A percentile compares a stretch with the other conserved stretches of the same genome.
phyloP scores from a whole-genome alignment of 2,329 filamentous ascomycete species.

The Colletotrichum viniferum region DNA sequence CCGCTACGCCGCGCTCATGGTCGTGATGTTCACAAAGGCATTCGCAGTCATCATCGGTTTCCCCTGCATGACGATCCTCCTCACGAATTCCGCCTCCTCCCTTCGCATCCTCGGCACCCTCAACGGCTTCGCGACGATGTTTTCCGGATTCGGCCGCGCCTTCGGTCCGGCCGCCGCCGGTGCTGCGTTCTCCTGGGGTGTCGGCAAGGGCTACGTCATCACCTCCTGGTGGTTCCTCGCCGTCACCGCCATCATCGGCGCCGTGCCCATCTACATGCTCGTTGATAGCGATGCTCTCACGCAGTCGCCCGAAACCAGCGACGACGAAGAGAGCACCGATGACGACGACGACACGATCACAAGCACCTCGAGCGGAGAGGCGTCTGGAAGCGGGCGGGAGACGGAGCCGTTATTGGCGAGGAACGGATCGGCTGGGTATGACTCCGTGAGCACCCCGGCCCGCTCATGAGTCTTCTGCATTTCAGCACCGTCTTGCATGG shows the following conservation, averaged over 20 bases:
- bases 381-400: neutral
- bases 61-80: constrained; percentile 85
- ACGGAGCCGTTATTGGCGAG: constrained; percentile 8
- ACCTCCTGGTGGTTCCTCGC: constrained; percentile 83
- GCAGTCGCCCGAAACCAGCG: constrained; percentile 32
- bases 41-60: constrained; percentile 83
- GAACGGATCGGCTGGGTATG: neutral
- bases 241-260: constrained; percentile 65
- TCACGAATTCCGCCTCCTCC: constrained; percentile 87
- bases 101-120: constrained; percentile 86
- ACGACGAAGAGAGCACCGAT: constrained; percentile 33
- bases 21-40: constrained; percentile 75
- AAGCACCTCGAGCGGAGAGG: neutral
- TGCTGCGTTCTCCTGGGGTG: constrained; percentile 75
- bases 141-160: constrained; percentile 81
- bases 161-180: constrained; percentile 78
- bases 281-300: constrained; percentile 74
- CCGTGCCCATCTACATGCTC: constrained; percentile 75
- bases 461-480: neutral
- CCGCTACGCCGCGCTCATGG: constrained; percentile 68
- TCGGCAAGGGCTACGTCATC: constrained; percentile 76
- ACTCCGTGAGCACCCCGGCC: neutral
- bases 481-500: neutral
- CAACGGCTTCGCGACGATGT: constrained; percentile 87
- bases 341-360: constrained; percentile 28